Evolutionary conservation across 768 basidiomycete species (phyloP).

Genomic region (Leccinum rimulosum): DNA sequence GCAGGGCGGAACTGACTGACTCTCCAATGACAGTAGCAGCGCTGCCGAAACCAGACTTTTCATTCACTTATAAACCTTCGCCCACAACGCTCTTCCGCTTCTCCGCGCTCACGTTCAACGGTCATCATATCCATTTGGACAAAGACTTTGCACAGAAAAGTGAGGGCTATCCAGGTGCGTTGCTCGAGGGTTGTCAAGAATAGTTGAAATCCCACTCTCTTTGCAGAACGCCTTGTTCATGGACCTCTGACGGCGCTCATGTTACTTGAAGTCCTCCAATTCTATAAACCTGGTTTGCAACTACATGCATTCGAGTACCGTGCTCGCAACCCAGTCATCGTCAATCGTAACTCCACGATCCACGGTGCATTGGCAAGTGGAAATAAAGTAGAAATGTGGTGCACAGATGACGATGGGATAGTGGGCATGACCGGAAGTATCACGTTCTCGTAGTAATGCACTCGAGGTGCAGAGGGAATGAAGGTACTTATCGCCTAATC

Average conservation of each 20-base stretch:
- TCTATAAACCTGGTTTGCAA: slow-evolving; percentile 46
- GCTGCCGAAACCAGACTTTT: slow-evolving; percentile 54
- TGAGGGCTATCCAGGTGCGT: slow-evolving; percentile 70
- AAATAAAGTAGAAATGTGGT: slow-evolving; percentile 52
- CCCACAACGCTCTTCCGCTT: slow-evolving; percentile 78
- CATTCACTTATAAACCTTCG: slow-evolving; percentile 64
- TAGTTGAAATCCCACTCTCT: slow-evolving; percentile 1
- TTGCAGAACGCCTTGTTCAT: slow-evolving; percentile 76
- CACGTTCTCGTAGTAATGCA: slow-evolving; percentile 19
- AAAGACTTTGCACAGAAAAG: slow-evolving; percentile 61
- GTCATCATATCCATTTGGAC: slow-evolving; percentile 82
- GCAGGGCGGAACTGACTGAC: background rate
- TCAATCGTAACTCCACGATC: slow-evolving; percentile 48
- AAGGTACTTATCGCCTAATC: background rate
- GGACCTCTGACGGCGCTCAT: slow-evolving; percentile 80
- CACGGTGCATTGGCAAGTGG: slow-evolving; percentile 41
- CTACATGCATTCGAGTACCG: slow-evolving; percentile 64
- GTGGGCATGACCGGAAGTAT: slow-evolving; percentile 69
- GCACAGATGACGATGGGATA: slow-evolving; percentile 51
- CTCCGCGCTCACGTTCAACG: slow-evolving; percentile 85
- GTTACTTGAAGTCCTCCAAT: slow-evolving; percentile 60
- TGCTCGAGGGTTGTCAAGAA: background rate
- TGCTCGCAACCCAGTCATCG: slow-evolving; percentile 62
- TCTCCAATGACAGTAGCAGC: slow-evolving; percentile 41
- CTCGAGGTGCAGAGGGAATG: too few species aligned